A percentile compares a stretch with the other conserved stretches of the same genome.
Evolutionary conservation across 495 filamentous ascomycete genomes (phyloP).

Genomic region (Penicillium simplicissimum): DNA sequence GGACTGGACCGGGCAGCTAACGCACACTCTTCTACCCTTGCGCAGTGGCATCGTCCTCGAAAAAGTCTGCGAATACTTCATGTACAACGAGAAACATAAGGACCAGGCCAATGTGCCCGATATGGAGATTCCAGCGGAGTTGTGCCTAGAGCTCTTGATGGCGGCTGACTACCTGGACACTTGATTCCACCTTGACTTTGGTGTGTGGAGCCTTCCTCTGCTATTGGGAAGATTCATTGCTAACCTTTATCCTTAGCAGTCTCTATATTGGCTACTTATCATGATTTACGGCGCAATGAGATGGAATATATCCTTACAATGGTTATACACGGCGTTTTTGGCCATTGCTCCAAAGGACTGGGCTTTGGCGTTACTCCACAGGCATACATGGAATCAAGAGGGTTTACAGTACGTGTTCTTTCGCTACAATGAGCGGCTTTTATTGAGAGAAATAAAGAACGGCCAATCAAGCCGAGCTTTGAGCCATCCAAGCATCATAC

Average conservation of each 20-base stretch:
- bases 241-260: background rate
- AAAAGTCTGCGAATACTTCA: slow-evolving; percentile 89
- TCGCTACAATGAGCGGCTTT: background rate
- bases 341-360: background rate
- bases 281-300: slow-evolving; percentile 25
- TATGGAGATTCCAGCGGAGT: slow-evolving; percentile 79
- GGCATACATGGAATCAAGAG: background rate
- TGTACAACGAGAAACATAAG: slow-evolving; percentile 81
- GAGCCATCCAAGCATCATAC: slow-evolving; percentile 62
- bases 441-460: background rate
- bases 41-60: slow-evolving; percentile 78
- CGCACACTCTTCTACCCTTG: background rate
- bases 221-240: background rate
- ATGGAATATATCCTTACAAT: background rate
- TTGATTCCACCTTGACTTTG: slow-evolving; percentile 21
- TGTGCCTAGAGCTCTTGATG: slow-evolving; percentile 80
- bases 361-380: background rate
- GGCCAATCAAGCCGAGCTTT: background rate
- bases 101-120: slow-evolving; percentile 79
- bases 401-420: background rate
- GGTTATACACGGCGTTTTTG: slow-evolving; percentile 18
- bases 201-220: background rate
- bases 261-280: background rate
- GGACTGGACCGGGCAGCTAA: background rate
- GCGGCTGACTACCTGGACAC: slow-evolving; percentile 73